Percentiles rank a stretch among this genome's conserved stretches.
Evolutionary conservation across 305 asterid species (phyloP).

Genomic region (Fraxinus floribunda): DNA sequence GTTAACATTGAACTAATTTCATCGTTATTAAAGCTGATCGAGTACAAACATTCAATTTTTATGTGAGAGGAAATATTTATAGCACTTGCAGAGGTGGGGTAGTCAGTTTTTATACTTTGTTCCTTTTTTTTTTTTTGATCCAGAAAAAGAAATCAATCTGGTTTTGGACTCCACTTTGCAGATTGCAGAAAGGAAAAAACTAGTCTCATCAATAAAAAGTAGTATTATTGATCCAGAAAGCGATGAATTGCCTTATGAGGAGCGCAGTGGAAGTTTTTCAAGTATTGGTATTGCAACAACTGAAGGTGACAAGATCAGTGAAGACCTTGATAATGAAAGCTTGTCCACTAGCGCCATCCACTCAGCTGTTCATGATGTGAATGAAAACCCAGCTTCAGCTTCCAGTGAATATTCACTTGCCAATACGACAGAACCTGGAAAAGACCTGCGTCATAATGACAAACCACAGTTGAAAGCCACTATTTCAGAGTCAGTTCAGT

Average conservation of each 20-base stretch:
- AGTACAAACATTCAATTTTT: slow-evolving; percentile 6
- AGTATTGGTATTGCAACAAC: slow-evolving; percentile 34
- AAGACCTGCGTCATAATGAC: slow-evolving; percentile 28
- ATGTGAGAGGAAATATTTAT: background rate
- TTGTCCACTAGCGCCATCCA: slow-evolving; percentile 10
- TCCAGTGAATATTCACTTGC: slow-evolving; percentile 27
- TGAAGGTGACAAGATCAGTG: slow-evolving; percentile 28
- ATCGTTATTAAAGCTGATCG: background rate
- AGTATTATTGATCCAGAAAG: slow-evolving; percentile 49
- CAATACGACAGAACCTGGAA: slow-evolving; percentile 38
- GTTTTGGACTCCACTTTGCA: slow-evolving; percentile 31
- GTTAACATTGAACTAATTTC: background rate
- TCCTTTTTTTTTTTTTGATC: background rate
- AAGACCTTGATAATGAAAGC: slow-evolving; percentile 16
- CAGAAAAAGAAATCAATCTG: background rate
- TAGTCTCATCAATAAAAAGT: slow-evolving; percentile 68
- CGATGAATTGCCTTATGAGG: slow-evolving; percentile 29
- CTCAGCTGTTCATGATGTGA: slow-evolving; percentile 20
- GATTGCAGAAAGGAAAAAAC: slow-evolving; percentile 82
- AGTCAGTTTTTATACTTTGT: background rate
- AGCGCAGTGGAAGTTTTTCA: slow-evolving; percentile 28
- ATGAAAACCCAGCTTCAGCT: slow-evolving; percentile 27
- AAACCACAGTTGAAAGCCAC: slow-evolving; percentile 23
- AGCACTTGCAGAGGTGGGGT: background rate
- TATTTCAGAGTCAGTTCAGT: slow-evolving; percentile 27